These are phyloP conservation scores for Talaromyces stipitatus DNA, from an alignment of 495 filamentous ascomycete species.

Conservation along the genomic window DNA sequence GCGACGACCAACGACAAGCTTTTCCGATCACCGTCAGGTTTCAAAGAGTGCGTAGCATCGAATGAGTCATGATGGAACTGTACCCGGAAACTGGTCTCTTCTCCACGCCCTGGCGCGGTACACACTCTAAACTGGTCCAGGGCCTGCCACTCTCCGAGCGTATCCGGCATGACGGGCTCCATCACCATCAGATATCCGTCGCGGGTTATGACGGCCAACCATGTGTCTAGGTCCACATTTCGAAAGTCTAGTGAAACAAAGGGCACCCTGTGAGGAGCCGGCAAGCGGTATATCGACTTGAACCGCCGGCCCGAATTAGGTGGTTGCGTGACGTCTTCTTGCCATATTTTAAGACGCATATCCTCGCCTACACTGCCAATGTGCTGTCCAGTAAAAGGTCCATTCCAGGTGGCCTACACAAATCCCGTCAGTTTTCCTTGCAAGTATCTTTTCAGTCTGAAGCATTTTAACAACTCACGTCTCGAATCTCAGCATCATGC, in stretches of 20 bases:
- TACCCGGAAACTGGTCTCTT: slow-evolving; percentile 79
- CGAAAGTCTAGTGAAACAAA: slow-evolving; percentile 77
- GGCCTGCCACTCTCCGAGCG: slow-evolving; percentile 64
- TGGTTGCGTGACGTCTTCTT: slow-evolving; percentile 70
- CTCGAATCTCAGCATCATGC: slow-evolving; percentile 84
- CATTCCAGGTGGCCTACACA: slow-evolving; percentile 70
- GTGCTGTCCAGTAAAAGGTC: slow-evolving; percentile 53
- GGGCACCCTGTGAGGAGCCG: slow-evolving; percentile 49
- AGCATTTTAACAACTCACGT: slow-evolving; percentile 44
- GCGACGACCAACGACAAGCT: slow-evolving; percentile 73
- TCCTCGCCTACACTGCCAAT: slow-evolving; percentile 73
- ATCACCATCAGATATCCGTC: slow-evolving; percentile 73
- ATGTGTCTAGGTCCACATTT: slow-evolving; percentile 64
- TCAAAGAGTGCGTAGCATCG: slow-evolving; percentile 65
- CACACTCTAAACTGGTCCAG: slow-evolving; percentile 65
- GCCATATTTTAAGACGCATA: slow-evolving; percentile 82
- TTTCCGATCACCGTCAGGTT: slow-evolving; percentile 68
- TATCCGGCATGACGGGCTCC: slow-evolving; percentile 83
- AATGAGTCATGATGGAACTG: slow-evolving; percentile 78
- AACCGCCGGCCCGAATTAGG: slow-evolving; percentile 71
- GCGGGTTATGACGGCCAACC: slow-evolving; percentile 73
- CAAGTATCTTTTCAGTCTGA: not conserved
- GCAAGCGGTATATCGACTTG: slow-evolving; percentile 51
- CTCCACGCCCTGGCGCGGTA: slow-evolving; percentile 53
- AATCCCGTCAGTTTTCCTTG: not conserved